Percentiles rank a stretch among this genome's conserved stretches.
Conservation (phyloP, 305 asterid species). For the Caryopteris hybrid region DNA sequence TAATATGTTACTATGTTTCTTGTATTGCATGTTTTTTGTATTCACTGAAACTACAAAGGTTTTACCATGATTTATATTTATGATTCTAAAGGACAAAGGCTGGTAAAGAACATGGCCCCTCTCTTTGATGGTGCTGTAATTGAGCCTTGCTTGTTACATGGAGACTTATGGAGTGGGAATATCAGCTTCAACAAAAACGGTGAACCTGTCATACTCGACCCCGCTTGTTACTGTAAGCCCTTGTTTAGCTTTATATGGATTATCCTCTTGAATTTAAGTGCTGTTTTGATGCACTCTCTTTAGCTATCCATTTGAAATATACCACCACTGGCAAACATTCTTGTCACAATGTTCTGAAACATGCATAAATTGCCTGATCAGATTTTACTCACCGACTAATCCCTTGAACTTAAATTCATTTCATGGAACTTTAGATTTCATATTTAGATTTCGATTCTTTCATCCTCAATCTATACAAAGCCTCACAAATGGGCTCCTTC, state of each 20-base stretch:
- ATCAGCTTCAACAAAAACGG: constrained; percentile 77
- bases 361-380: no score
- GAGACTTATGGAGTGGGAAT: constrained; percentile 99
- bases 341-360: no score
- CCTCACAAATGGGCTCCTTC: not conserved
- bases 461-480: not conserved
- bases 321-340: no score
- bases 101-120: constrained; percentile 74
- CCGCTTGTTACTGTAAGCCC: constrained; percentile 92
- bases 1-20: not conserved
- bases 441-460: not conserved
- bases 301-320: no score
- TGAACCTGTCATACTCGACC: constrained; percentile 94
- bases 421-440: not conserved
- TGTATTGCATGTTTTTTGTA: not conserved
- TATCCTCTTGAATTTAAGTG: not conserved
- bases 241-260: not conserved
- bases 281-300: not conserved
- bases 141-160: constrained; percentile 92
- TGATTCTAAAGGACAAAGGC: constrained; percentile 59
- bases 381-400: no score
- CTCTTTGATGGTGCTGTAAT: constrained; percentile 60
- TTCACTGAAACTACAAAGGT: not conserved
- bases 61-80: not conserved
- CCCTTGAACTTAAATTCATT: no score